Percentiles rank a stretch among this genome's conserved stretches.
These are phyloP conservation scores for Trifolium dubium DNA, from an alignment of 306 rosid species.

Conservation along the genomic window DNA sequence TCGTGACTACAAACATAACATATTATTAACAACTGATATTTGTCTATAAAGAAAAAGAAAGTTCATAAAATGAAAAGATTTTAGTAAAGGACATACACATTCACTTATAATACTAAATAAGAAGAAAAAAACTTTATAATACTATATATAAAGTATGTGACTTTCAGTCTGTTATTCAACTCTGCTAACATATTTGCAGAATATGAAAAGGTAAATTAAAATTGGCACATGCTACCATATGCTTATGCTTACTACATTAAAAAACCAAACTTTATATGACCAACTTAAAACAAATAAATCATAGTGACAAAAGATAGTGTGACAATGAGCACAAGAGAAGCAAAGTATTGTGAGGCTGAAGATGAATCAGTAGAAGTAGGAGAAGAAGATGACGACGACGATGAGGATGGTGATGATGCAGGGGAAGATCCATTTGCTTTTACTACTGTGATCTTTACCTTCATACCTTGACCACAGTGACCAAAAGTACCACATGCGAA, in stretches of 20 bases:
- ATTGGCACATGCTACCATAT: no score
- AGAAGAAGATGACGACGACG: constrained; percentile 42
- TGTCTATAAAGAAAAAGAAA: no score
- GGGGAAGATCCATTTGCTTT: constrained; percentile 53
- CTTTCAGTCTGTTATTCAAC: background rate
- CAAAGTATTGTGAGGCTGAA: constrained; percentile 42
- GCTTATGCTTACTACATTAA: background rate
- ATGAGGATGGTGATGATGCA: constrained; percentile 43
- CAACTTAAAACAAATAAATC: constrained; percentile 32
- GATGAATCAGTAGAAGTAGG: constrained; percentile 42
- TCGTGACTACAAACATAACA: no score
- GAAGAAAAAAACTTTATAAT: background rate
- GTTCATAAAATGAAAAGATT: background rate
- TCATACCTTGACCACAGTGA: constrained; percentile 87
- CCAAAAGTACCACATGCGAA: constrained; percentile 66
- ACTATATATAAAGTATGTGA: background rate
- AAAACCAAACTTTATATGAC: constrained; percentile 3
- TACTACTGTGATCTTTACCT: constrained; percentile 60
- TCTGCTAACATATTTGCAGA: background rate
- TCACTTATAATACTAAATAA: background rate
- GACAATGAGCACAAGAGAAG: constrained; percentile 32
- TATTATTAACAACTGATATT: no score
- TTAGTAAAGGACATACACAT: background rate
- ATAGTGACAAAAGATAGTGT: constrained; percentile 33
- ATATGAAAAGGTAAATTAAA: background rate